These are phyloP conservation scores for Alternaria postmessia DNA, from an alignment of 2,329 filamentous ascomycete genomes.

Conservation along the genomic window DNA sequence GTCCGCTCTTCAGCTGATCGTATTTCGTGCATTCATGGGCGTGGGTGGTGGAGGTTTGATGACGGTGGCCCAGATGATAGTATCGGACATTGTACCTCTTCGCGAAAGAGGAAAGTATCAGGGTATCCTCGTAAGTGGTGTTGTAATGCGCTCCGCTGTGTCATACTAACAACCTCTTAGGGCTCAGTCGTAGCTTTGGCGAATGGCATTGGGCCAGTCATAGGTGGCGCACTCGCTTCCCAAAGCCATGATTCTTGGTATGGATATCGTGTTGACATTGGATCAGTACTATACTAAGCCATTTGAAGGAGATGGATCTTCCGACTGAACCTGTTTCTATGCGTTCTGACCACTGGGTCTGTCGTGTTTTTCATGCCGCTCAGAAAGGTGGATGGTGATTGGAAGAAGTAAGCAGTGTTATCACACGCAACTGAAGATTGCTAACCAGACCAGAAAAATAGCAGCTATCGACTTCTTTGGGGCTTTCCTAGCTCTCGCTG, in stretches of 20 bases:
- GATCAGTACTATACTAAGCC: neutral
- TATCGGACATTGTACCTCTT: constrained; percentile 49
- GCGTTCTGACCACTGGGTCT: constrained; percentile 26
- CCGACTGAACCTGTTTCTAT: constrained; percentile 48
- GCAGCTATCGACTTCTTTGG: constrained; percentile 67
- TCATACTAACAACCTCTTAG: constrained; percentile 24
- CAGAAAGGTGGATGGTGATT: constrained; percentile 57
- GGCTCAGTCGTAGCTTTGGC: constrained; percentile 45
- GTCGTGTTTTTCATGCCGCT: constrained; percentile 48
- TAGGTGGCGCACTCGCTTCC: constrained; percentile 38
- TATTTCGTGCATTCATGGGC: constrained; percentile 67
- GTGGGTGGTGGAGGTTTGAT: constrained; percentile 70
- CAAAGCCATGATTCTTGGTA: constrained; percentile 28
- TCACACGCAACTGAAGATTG: neutral
- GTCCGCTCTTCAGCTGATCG: constrained; percentile 62
- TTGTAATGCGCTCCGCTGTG: neutral
- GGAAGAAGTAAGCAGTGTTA: constrained; percentile 54
- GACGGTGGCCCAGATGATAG: constrained; percentile 49
- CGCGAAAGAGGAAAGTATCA: constrained; percentile 52
- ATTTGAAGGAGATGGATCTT: constrained; percentile 30
- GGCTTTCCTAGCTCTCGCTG: constrained; percentile 61
- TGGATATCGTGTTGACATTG: neutral
- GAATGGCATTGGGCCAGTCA: constrained; percentile 37
- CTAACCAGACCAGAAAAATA: constrained; percentile 25
- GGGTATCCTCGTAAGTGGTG: constrained; percentile 36